These are phyloP conservation scores for Xylaria flabelliformis DNA, from an alignment of 495 filamentous ascomycete species.

Conservation along the genomic window DNA sequence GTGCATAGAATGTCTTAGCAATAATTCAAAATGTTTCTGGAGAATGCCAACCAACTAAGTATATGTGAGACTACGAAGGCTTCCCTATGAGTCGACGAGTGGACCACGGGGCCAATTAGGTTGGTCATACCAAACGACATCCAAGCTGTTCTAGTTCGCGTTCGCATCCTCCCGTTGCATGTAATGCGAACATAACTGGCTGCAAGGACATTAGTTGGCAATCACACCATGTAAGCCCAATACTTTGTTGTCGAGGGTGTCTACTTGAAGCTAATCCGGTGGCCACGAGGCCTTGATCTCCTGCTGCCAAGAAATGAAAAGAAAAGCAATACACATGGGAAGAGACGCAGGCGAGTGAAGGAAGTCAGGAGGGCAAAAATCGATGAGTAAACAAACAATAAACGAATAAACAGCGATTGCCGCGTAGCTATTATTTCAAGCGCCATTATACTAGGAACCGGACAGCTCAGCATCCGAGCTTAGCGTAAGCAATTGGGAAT, in stretches of 20 bases:
- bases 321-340: slow-evolving; percentile 4
- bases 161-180: neutral
- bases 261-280: slow-evolving; percentile 15
- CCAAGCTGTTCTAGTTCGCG: slow-evolving; percentile 10
- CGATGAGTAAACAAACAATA: neutral
- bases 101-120: neutral
- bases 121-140: slow-evolving; percentile 7
- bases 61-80: slow-evolving; percentile 15
- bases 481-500: neutral
- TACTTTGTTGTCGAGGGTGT: slow-evolving; percentile 6
- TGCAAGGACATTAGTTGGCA: slow-evolving; percentile 20
- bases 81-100: neutral
- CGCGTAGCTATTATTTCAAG: neutral
- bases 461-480: slow-evolving; percentile 4
- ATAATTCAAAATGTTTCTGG: neutral
- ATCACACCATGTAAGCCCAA: slow-evolving; percentile 12
- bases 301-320: slow-evolving; percentile 23
- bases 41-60: neutral
- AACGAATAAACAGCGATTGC: neutral
- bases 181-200: neutral
- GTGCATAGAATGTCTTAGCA: neutral
- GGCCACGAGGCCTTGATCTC: neutral
- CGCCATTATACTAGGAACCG: neutral
- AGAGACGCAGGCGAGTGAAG: neutral
- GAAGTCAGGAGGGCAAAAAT: neutral